These are phyloP conservation scores for Cyclostephanos invisitatus DNA, from an alignment of 108 stramenopile species.

Conservation along the genomic window DNA sequence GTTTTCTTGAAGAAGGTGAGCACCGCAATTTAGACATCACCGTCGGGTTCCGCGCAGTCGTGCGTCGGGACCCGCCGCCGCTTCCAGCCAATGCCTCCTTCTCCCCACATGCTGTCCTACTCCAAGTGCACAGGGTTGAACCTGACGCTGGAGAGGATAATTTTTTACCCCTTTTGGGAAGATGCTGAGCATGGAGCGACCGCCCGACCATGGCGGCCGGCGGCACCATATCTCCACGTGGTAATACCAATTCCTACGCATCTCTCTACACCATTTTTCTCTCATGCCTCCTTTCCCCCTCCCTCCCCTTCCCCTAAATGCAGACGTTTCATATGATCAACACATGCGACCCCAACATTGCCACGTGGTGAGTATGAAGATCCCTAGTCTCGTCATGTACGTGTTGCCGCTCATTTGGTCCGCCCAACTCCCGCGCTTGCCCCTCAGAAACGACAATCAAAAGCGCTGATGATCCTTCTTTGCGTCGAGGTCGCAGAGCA, in stretches of 20 bases:
- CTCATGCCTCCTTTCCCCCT: background rate
- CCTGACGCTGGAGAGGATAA: too few species aligned
- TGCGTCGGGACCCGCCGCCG: background rate
- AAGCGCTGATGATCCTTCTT: background rate
- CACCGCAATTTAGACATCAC: background rate
- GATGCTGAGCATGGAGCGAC: background rate
- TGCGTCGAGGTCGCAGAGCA: background rate
- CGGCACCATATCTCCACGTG: background rate
- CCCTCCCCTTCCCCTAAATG: constrained; percentile 2
- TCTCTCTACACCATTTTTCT: constrained; percentile 10
- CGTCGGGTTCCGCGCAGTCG: background rate
- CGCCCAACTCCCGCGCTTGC: constrained; percentile 21
- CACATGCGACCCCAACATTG: constrained; percentile 62
- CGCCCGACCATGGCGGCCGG: constrained; percentile 12
- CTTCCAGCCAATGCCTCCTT: background rate
- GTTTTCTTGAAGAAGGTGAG: constrained; percentile 53
- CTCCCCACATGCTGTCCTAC: background rate
- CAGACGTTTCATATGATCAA: constrained; percentile 80
- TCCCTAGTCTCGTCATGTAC: constrained; percentile 8
- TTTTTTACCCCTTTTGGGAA: background rate
- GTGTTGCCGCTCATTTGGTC: constrained; percentile 31
- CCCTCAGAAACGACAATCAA: constrained; percentile 20
- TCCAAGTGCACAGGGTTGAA: too few species aligned
- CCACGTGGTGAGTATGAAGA: constrained; percentile 62
- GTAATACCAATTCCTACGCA: background rate